phyloP scores from a whole-genome alignment of 2,329 filamentous ascomycete genomes.

The Stemphylium vesicarium region DNA sequence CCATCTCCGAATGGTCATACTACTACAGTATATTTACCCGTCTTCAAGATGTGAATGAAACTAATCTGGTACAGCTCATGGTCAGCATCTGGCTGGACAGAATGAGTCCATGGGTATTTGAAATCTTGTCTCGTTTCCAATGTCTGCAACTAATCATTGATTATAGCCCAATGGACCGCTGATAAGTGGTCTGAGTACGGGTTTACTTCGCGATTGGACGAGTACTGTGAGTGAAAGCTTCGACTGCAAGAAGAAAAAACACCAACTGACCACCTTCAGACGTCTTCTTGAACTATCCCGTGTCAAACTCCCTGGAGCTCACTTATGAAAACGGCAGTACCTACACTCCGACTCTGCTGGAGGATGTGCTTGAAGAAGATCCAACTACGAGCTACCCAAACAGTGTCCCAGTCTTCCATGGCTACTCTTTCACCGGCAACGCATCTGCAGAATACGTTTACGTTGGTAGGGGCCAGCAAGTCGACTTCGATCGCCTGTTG shows the following conservation, averaged over 20 bases:
- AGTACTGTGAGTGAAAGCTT: conserved; percentile 36
- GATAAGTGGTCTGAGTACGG: conserved; percentile 46
- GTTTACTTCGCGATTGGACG: conserved; percentile 45
- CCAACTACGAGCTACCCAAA: conserved; percentile 47
- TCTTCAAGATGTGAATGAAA: background rate
- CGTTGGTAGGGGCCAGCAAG: conserved; percentile 51
- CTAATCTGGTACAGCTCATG: conserved; percentile 36
- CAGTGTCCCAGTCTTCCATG: conserved; percentile 55
- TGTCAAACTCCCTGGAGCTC: conserved; percentile 44
- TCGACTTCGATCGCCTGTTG: conserved; percentile 54
- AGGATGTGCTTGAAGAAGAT: conserved; percentile 45
- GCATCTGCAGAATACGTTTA: conserved; percentile 57
- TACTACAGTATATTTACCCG: conserved; percentile 42
- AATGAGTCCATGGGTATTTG: conserved; percentile 41
- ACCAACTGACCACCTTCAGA: conserved; percentile 21
- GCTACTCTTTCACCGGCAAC: conserved; percentile 55
- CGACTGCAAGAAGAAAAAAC: too few relatives aligned
- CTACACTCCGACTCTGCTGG: conserved; percentile 37
- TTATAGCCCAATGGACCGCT: conserved; percentile 48
- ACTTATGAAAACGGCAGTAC: conserved; percentile 45
- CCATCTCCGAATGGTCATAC: conserved; percentile 48
- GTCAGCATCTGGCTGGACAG: conserved; percentile 41
- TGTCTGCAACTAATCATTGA: background rate
- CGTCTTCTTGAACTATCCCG: conserved; percentile 49
- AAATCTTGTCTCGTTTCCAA: background rate